Conservation (phyloP, 208 protist genomes). For the Trypanosoma platydactyli region DNA sequence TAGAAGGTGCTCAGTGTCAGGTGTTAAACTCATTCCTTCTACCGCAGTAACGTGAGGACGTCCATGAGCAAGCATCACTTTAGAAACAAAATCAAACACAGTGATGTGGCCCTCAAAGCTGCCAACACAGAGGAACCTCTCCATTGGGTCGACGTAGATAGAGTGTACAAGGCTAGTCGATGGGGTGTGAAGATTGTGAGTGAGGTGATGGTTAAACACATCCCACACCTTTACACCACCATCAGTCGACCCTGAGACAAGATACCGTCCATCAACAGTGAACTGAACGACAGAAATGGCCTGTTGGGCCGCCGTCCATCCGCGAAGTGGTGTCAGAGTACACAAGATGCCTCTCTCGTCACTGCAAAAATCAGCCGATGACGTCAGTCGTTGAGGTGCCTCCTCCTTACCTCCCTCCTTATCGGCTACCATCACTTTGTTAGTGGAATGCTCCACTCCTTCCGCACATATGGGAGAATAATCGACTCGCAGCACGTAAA, state of each 20-base stretch:
- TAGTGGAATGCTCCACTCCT: too few species aligned
- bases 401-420: conserved; percentile 15
- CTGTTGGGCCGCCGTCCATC: conserved; percentile 87
- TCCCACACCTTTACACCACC: conserved; percentile 89
- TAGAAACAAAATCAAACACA: conserved; percentile 81
- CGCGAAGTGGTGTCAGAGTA: conserved; percentile 43
- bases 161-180: conserved; percentile 58
- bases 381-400: not conserved
- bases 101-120: conserved; percentile 85
- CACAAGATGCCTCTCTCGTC: conserved; percentile 24
- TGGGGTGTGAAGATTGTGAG: conserved; percentile 79
- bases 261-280: conserved; percentile 57
- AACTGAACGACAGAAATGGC: conserved; percentile 85
- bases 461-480: conserved; percentile 10
- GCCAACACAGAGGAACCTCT: conserved; percentile 67
- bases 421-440: too few species aligned
- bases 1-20: conserved; percentile 53
- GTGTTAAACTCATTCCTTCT: conserved; percentile 55
- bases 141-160: conserved; percentile 58
- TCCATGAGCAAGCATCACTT: conserved; percentile 45
- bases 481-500: conserved; percentile 74
- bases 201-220: conserved; percentile 88
- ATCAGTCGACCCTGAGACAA: conserved; percentile 82
- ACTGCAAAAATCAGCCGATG: conserved; percentile 1
- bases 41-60: conserved; percentile 84